Evolutionary conservation across 2,329 filamentous ascomycete genomes (phyloP), one percentile per base, ranked within the genome.

Genomic region (Fusarium phyllophilum): DNA sequence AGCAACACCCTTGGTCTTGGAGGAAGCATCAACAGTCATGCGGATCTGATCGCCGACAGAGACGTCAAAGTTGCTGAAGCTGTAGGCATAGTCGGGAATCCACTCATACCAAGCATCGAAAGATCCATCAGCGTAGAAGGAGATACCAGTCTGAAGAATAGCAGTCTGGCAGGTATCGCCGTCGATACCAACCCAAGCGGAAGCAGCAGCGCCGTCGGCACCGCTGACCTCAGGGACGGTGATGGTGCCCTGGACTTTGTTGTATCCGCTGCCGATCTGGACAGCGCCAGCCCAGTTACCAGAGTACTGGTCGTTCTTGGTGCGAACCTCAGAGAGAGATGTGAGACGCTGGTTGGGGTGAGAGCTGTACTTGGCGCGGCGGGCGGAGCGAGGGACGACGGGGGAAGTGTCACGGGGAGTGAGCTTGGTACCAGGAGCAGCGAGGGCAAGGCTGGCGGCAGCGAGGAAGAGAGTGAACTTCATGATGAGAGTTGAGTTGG

Each of bases 61-160:
- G 51, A 82, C 68, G n/a, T 59, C 56, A 41, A 82, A 81, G 74
- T 78, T 75, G 73, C 58, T 68, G 77, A 85, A 86, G 77, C 77
- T 79, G 74, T 84, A 80, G 39, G 83, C 78, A 73, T 81, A 81
- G 73, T 84, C 81, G 9, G 85, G 84, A 72, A 83, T 83, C 84
- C 84, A 86, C 76, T 86, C 85, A 67, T 84, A 86, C 85, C 85
- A 86, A 24, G 83, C 82, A 42, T 84, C 82, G 67, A 82, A 85
- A 56, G 81, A 79, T 22, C 81, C 81, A 36, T 80, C 77, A 2
- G 69, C 62, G 24, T 77, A 74, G 75, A 85, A 85, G 42, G 84
- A 82, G 59, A 86, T 76, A 34, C 84, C 85, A 8, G 84, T 82
- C 73, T 85, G 84, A 0, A 86, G 79, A 33, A 85, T 83, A 14